These are phyloP conservation scores for Fusarium brachygibbosum DNA, from an alignment of 2,329 filamentous ascomycete genomes.

Conservation along the genomic window DNA sequence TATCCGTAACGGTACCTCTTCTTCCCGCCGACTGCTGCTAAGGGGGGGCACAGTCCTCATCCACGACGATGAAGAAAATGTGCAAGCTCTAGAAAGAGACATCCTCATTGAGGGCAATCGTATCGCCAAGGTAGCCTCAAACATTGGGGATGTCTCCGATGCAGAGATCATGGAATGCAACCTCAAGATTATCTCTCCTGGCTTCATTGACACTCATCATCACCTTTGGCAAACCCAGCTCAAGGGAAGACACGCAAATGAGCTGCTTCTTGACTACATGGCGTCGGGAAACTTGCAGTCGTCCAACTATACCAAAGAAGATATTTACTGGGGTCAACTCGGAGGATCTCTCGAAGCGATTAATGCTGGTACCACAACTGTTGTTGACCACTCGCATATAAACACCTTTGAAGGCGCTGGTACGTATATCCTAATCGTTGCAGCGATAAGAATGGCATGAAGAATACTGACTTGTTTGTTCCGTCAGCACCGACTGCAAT, in stretches of 20 bases:
- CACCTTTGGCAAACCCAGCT: conserved; percentile 29
- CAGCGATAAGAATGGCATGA: fast-evolving
- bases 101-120: conserved; percentile 18
- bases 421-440: background rate
- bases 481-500: background rate
- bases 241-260: conserved; percentile 14
- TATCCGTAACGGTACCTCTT: background rate
- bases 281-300: conserved; percentile 7
- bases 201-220: conserved; percentile 23
- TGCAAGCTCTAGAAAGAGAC: conserved; percentile 8
- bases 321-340: conserved; percentile 34
- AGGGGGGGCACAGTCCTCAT: conserved; percentile 34
- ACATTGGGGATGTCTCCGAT: background rate
- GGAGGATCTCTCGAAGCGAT: conserved; percentile 29
- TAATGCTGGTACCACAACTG: conserved; percentile 33
- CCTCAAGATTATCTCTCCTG: conserved; percentile 14
- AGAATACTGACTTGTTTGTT: background rate
- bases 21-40: background rate
- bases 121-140: conserved; percentile 5
- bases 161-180: background rate
- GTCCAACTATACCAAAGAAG: background rate
- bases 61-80: conserved; percentile 11
- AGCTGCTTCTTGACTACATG: conserved; percentile 22
- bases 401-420: background rate
- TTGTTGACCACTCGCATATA: conserved; percentile 28